These are phyloP conservation scores for Linum lewisii DNA, from an alignment of 345 rosid species.

Conservation along the genomic window DNA sequence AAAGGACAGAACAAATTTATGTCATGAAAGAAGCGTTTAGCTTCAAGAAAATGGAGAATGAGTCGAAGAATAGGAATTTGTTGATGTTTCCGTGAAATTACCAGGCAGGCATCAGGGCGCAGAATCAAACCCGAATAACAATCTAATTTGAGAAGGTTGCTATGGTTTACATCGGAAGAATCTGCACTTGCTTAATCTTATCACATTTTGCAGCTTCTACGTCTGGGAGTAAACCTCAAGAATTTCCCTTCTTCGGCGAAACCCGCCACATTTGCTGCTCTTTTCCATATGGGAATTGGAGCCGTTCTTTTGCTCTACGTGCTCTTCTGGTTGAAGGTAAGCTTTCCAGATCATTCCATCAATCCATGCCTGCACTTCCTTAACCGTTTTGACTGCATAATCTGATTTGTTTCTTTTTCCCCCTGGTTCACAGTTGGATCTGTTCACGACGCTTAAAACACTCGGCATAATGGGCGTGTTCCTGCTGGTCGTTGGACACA, in stretches of 20 bases:
- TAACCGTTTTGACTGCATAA: not conserved
- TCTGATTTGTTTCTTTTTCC: not conserved
- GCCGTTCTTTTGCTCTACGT: conserved; percentile 74
- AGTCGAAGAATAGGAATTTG: no score
- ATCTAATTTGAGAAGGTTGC: no score
- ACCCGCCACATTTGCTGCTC: conserved; percentile 55
- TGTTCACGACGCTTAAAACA: conserved; percentile 74
- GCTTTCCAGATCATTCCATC: conserved; percentile 6
- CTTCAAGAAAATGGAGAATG: no score
- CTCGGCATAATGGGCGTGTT: conserved; percentile 73
- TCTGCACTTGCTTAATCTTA: no score
- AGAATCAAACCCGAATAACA: no score
- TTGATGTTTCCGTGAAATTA: no score
- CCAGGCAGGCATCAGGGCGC: no score
- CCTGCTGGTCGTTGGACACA: conserved; percentile 78
- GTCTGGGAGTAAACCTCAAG: conserved; percentile 77
- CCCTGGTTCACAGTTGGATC: conserved; percentile 56
- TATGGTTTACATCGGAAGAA: no score
- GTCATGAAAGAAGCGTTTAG: no score
- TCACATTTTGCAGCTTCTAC: conserved; percentile 39
- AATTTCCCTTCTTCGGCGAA: conserved; percentile 63
- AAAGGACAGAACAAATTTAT: not conserved
- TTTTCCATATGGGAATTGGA: conserved; percentile 83
- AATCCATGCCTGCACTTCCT: not conserved
- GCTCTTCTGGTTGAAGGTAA: conserved; percentile 93